A percentile compares a stretch with the other conserved stretches of the same genome.
Conservation (phyloP, 306 rosid genomes). For the Sesbania bispinosa region DNA sequence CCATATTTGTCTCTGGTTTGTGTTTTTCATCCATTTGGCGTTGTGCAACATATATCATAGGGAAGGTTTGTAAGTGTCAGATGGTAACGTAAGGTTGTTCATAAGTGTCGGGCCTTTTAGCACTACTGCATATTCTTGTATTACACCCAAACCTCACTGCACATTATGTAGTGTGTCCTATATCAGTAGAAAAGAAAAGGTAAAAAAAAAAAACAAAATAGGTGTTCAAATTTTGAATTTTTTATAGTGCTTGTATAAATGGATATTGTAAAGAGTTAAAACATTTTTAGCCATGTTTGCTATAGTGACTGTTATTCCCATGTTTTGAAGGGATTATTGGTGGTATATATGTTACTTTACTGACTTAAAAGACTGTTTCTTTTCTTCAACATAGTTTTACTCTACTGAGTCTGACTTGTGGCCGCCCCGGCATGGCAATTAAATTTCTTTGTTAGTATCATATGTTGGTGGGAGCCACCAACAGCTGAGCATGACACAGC, state of each 20-base stretch:
- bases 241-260: constrained; percentile 30
- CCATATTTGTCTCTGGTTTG: constrained; percentile 21
- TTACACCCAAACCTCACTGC: constrained; percentile 14
- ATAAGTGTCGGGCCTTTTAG: constrained; percentile 1
- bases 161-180: neutral
- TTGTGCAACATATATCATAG: constrained; percentile 15
- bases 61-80: constrained; percentile 21
- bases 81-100: constrained; percentile 8
- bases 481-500: constrained; percentile 18
- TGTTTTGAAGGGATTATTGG: constrained; percentile 1
- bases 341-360: neutral
- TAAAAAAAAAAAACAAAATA: neutral
- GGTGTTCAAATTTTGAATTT: neutral
- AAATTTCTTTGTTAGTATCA: neutral
- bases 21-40: constrained; percentile 8
- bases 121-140: neutral
- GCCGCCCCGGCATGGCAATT: neutral
- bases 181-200: neutral
- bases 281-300: neutral
- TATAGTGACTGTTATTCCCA: neutral
- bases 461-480: constrained; percentile 34
- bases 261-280: neutral
- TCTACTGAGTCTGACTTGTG: neutral
- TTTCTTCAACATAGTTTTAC: neutral
- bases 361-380: neutral